Percentiles rank a stretch among this genome's conserved stretches.
Evolutionary conservation across 78 protist species (phyloP).

Genomic region (Dictyostelium capitatum): DNA sequence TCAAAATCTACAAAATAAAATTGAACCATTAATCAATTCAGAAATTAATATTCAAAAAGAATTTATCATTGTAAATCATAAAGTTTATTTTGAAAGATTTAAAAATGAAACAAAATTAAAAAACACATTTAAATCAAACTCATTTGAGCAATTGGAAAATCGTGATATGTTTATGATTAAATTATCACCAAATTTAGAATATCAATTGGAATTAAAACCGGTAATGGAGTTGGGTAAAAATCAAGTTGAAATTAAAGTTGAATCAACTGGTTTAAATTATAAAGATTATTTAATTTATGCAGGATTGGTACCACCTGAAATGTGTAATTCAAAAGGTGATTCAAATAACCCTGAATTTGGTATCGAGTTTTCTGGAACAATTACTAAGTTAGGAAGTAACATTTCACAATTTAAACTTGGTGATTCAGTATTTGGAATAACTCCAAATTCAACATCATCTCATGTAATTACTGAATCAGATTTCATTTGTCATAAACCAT

Average conservation of each 20-base stretch:
- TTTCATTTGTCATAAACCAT: not conserved
- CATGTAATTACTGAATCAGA: conserved; percentile 16
- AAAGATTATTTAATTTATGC: conserved; percentile 46
- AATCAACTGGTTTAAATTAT: conserved; percentile 48
- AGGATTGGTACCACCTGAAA: conserved; percentile 25
- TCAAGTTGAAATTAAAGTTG: conserved; percentile 48
- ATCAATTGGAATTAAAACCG: not conserved
- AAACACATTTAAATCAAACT: not conserved
- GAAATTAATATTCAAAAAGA: not conserved
- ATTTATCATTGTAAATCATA: not conserved
- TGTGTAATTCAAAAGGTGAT: not conserved
- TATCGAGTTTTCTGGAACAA: conserved; percentile 5
- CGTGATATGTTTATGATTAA: not conserved
- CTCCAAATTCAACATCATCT: not conserved
- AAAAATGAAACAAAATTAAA: not conserved
- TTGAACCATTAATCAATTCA: not conserved
- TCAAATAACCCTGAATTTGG: not conserved
- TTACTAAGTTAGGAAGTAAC: not conserved
- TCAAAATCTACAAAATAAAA: not conserved
- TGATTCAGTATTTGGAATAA: conserved; percentile 6
- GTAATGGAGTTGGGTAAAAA: too few species aligned
- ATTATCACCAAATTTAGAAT: not conserved
- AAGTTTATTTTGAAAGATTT: conserved; percentile 9
- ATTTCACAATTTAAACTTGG: not conserved
- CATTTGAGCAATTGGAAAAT: not conserved